Percentiles rank a stretch among this genome's conserved stretches.
Conservation (phyloP, 2,329 filamentous ascomycete genomes). For the Colletotrichum cordylinicola region DNA sequence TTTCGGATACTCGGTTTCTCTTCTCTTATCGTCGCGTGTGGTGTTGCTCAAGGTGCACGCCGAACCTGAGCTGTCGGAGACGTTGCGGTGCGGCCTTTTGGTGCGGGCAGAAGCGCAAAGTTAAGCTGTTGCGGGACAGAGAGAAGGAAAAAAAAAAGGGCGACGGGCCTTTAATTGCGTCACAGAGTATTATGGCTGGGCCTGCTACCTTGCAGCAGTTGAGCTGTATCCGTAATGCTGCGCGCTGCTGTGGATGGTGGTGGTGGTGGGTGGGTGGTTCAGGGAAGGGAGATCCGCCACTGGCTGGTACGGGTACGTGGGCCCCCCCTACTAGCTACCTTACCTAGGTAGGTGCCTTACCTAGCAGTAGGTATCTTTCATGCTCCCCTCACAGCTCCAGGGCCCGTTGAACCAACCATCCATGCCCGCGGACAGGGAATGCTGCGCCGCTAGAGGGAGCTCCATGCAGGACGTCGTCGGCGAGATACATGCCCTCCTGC, state of each 20-base stretch:
- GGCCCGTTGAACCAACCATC: neutral
- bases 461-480: neutral
- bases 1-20: neutral
- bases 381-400: neutral
- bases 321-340: neutral
- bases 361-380: too few species aligned
- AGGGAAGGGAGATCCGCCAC: conserved; percentile 10
- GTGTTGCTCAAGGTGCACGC: neutral
- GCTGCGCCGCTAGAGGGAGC: neutral
- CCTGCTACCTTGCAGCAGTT: neutral
- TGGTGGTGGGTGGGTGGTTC: neutral
- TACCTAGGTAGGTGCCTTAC: too few species aligned
- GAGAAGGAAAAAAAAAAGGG: neutral
- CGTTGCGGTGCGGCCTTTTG: neutral
- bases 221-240: neutral
- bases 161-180: conserved; percentile 20
- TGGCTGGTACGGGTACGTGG: neutral
- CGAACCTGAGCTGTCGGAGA: neutral
- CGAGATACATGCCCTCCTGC: neutral
- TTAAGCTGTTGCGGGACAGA: neutral
- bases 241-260: neutral
- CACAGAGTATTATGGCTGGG: conserved; percentile 4
- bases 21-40: neutral
- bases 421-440: neutral
- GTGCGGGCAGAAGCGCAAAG: neutral